phyloP scores from a whole-genome alignment of 345 rosid species.

The Moringa oleifera region DNA sequence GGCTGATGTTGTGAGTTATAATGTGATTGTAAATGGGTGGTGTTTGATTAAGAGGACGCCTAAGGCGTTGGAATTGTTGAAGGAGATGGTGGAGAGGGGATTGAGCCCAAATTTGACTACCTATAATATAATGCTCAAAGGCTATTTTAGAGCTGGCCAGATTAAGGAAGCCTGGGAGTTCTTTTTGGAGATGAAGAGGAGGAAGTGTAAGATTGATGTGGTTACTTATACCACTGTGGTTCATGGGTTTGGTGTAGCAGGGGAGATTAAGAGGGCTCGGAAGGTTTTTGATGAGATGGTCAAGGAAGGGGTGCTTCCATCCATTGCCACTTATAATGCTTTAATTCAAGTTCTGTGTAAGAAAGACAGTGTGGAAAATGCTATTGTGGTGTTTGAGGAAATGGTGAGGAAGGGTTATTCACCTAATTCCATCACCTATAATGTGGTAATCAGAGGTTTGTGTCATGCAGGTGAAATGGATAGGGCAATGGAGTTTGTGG shows the following conservation, averaged over 20 bases:
- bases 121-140: slow-evolving; percentile 74
- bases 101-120: slow-evolving; percentile 53
- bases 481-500: slow-evolving; percentile 55
- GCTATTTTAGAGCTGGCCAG: slow-evolving; percentile 76
- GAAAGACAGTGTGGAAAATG: slow-evolving; percentile 81
- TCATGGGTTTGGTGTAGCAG: slow-evolving; percentile 73
- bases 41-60: slow-evolving; percentile 78
- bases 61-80: slow-evolving; percentile 69
- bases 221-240: slow-evolving; percentile 72
- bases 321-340: slow-evolving; percentile 83
- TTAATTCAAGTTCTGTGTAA: slow-evolving; percentile 84
- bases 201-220: slow-evolving; percentile 67
- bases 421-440: slow-evolving; percentile 64
- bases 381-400: slow-evolving; percentile 58
- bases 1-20: slow-evolving; percentile 74
- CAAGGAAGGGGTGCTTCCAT: slow-evolving; percentile 71
- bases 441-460: slow-evolving; percentile 73
- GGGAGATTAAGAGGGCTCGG: slow-evolving; percentile 60
- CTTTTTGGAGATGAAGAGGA: slow-evolving; percentile 85
- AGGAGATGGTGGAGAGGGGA: slow-evolving; percentile 80
- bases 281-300: slow-evolving; percentile 70
- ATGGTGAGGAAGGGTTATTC: slow-evolving; percentile 73
- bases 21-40: slow-evolving; percentile 82
- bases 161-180: slow-evolving; percentile 73
- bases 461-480: slow-evolving; percentile 66